phyloP scores from a whole-genome alignment of 2,329 filamentous ascomycete species.

The Corniculantispora saksenae region DNA sequence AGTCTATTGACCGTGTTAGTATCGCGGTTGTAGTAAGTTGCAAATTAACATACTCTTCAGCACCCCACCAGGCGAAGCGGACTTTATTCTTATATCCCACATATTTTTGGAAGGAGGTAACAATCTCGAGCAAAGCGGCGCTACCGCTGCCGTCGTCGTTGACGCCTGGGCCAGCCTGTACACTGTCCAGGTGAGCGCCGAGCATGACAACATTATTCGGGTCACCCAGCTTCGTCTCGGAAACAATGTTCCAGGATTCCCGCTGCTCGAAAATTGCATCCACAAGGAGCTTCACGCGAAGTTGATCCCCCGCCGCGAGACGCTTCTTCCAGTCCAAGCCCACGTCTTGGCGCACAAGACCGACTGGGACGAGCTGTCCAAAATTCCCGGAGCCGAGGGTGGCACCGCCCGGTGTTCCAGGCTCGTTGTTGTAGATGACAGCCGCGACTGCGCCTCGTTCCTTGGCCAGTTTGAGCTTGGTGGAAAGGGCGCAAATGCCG shows the following conservation, averaged over 20 bases:
- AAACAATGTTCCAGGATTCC: conserved; percentile 43
- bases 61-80: conserved; percentile 46
- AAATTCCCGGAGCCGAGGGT: conserved; percentile 51
- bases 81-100: conserved; percentile 44
- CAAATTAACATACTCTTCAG: conserved; percentile 37
- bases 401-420: conserved; percentile 47
- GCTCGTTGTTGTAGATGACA: conserved; percentile 63
- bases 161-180: conserved; percentile 41
- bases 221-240: conserved; percentile 45
- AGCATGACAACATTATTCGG: conserved; percentile 44
- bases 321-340: conserved; percentile 38
- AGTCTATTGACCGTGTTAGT: conserved; percentile 25
- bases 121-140: conserved; percentile 40
- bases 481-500: conserved; percentile 42
- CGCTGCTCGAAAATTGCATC: conserved; percentile 40
- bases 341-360: conserved; percentile 37
- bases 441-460: conserved; percentile 43
- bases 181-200: conserved; percentile 44
- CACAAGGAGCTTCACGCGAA: conserved; percentile 38
- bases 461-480: conserved; percentile 45
- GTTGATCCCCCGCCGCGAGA: conserved; percentile 34
- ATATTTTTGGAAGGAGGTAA: conserved; percentile 39
- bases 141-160: conserved; percentile 45
- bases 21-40: no score
- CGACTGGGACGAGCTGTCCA: conserved; percentile 38